phyloP scores from a whole-genome alignment of 352 stramenopile genomes.

The Bremia lactucae region DNA sequence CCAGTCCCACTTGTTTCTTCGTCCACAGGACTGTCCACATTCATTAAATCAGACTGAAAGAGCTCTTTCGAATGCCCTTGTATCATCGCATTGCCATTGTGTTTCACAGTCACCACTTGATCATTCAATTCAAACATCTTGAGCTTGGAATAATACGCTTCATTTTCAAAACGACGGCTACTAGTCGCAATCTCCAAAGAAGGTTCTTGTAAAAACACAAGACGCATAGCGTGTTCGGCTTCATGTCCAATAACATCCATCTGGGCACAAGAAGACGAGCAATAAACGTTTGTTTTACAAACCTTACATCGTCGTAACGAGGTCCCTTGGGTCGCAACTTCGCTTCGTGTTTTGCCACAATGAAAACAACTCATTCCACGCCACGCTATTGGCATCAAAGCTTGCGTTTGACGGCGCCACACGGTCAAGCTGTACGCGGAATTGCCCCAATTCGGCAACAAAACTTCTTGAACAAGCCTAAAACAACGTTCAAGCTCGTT shows the following conservation, averaged over 20 bases:
- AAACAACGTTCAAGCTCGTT: conserved; percentile 44
- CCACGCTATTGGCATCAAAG: conserved; percentile 6
- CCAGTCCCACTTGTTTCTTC: too few species aligned
- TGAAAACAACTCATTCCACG: conserved; percentile 42
- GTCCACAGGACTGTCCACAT: too few species aligned
- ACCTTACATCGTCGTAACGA: conserved; percentile 52
- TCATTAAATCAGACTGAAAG: conserved; percentile 6
- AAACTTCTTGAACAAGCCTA: conserved; percentile 36
- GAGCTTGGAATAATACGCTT: conserved; percentile 47
- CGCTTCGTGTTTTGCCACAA: conserved; percentile 30
- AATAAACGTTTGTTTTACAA: conserved; percentile 79
- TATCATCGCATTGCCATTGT: conserved; percentile 32
- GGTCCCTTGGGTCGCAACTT: conserved; percentile 27
- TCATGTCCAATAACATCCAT: conserved; percentile 29
- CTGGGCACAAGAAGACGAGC: conserved; percentile 37
- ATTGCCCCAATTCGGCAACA: conserved; percentile 73
- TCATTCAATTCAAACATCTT: conserved; percentile 24
- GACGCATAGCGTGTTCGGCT: conserved; percentile 52
- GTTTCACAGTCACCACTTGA: conserved; percentile 28
- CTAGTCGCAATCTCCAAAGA: conserved; percentile 26
- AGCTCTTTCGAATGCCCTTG: conserved; percentile 7
- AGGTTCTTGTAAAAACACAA: conserved; percentile 59
- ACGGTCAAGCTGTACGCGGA: conserved; percentile 64
- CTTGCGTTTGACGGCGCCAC: conserved; percentile 40
- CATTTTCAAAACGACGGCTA: conserved; percentile 40